Percentiles rank a stretch among this genome's conserved stretches.
Evolutionary conservation across 2,329 filamentous ascomycete genomes (phyloP).

Genomic region (Colletotrichum graminicola): DNA sequence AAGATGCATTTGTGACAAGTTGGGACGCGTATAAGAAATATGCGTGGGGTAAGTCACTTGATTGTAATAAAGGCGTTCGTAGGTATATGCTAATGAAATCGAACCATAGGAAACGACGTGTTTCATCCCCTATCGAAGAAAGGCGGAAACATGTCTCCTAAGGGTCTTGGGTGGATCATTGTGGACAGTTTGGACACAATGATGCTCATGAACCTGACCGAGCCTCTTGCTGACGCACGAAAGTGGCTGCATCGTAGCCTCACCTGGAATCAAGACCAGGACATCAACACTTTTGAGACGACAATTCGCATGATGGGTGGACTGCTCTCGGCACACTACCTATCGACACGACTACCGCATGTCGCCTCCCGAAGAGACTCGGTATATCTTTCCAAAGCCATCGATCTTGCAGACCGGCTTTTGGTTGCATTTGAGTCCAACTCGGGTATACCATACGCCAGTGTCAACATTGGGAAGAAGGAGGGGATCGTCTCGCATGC

Average conservation of each 20-base stretch:
- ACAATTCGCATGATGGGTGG: slow-evolving; percentile 84
- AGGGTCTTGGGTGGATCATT: slow-evolving; percentile 84
- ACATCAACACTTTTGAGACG: slow-evolving; percentile 82
- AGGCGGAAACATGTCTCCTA: slow-evolving; percentile 74
- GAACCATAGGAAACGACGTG: slow-evolving; percentile 67
- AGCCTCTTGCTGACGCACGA: slow-evolving; percentile 73
- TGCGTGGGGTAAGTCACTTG: slow-evolving; percentile 83
- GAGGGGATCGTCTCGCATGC: slow-evolving; percentile 84
- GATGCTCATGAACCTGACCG: slow-evolving; percentile 84
- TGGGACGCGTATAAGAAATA: slow-evolving; percentile 94
- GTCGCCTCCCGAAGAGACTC: slow-evolving; percentile 73
- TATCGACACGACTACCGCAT: slow-evolving; percentile 74
- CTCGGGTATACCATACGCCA: slow-evolving; percentile 90
- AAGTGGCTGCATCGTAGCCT: slow-evolving; percentile 77
- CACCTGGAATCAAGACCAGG: slow-evolving; percentile 77
- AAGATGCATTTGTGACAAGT: slow-evolving; percentile 88
- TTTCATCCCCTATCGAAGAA: slow-evolving; percentile 74
- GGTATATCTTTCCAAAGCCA: slow-evolving; percentile 93
- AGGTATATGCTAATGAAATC: background rate
- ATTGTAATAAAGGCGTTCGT: background rate
- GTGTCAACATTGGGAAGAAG: slow-evolving; percentile 84
- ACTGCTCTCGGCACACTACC: slow-evolving; percentile 78
- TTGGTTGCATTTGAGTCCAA: slow-evolving; percentile 87
- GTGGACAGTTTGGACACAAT: slow-evolving; percentile 81
- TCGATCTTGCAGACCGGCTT: slow-evolving; percentile 88